These are phyloP conservation scores for Solanum pennellii DNA, from an alignment of 257 asterid species.

Conservation along the genomic window DNA sequence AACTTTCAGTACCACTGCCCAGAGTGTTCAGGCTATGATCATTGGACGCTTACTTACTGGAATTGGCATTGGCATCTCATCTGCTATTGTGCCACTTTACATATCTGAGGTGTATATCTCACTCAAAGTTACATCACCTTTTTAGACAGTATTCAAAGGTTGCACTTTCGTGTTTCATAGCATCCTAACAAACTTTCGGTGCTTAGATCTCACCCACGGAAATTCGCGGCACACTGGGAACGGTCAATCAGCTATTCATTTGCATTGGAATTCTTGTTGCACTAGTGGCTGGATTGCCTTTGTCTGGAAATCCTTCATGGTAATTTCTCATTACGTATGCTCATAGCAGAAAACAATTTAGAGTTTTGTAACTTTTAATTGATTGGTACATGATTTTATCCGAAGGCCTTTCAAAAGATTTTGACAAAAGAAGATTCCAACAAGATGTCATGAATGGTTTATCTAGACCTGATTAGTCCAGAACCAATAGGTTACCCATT, in stretches of 20 bases:
- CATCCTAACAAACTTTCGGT: slow-evolving; percentile 14
- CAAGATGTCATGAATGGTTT: neutral
- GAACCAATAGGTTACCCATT: neutral
- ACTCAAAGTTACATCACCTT: neutral
- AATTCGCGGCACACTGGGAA: slow-evolving; percentile 89
- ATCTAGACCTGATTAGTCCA: neutral
- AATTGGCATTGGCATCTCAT: slow-evolving; percentile 86
- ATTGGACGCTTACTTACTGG: slow-evolving; percentile 86
- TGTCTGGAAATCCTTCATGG: slow-evolving; percentile 86
- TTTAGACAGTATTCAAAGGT: neutral
- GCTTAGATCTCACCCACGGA: slow-evolving; percentile 87
- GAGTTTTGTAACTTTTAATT: neutral
- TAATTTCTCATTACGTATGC: slow-evolving; percentile 8
- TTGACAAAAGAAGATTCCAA: neutral
- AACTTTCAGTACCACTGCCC: slow-evolving; percentile 62
- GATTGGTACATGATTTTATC: neutral
- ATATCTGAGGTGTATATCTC: slow-evolving; percentile 70
- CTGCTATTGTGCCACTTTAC: slow-evolving; percentile 96
- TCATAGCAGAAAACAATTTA: neutral
- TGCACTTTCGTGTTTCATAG: neutral
- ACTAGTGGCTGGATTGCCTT: slow-evolving; percentile 85
- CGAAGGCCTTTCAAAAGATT: neutral
- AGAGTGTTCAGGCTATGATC: slow-evolving; percentile 68
- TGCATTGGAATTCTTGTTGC: slow-evolving; percentile 93
- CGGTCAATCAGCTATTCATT: slow-evolving; percentile 83